Base-by-base conservation (phyloP, 768 basidiomycete genomes). In the Lactarius indigo region DNA sequence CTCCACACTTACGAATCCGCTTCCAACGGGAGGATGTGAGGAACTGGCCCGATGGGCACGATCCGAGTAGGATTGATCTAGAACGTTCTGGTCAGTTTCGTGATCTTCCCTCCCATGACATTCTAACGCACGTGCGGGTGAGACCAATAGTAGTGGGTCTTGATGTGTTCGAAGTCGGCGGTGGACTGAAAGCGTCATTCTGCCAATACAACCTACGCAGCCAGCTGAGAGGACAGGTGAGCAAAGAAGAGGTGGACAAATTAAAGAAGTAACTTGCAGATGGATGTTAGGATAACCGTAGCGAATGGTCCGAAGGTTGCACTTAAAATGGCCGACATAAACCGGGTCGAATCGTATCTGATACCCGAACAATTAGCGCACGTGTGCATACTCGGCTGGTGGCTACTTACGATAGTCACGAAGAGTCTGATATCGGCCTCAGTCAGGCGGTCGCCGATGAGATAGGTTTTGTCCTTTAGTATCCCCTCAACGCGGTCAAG, bases 311-410 rank as follows among this genome's bases (percentile, higher is more conserved):
- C 89, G 87, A 69, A 93, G 75, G 80, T 96, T 95, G 79, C 94
- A 96, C 72, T 98, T 98, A 84, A 98, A 98, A 75, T 94, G 92
- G 0, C 89, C 86, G 57, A 90, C 84, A 76, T 98, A 98, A 18
- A 90, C 96, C 1, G 89, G 87, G 72, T 96, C 94, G 77, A 95
- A 96, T 41, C 94, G 92, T 68, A 93, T 79, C 90, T 92, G 64
- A 62, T 2, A 47, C 30, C 26, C 18, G 15, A n/a, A 28, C 2
- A 3, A 58, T 61, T 28, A 59, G 37, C 26, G 39, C 4, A 41
- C 28, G 4, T 9, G n/a, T 18, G 33, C 18, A 33, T 28, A 17
- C 13, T 9, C 5, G 37, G 42, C 12, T 5, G 63, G 63, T n/a
- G 7, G 41, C n/a, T 39, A 72, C 91, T 70, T 69, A 95, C 90